Evolutionary conservation across 2,329 filamentous ascomycete species (phyloP).

Genomic region (Elsinoe necatrix): DNA sequence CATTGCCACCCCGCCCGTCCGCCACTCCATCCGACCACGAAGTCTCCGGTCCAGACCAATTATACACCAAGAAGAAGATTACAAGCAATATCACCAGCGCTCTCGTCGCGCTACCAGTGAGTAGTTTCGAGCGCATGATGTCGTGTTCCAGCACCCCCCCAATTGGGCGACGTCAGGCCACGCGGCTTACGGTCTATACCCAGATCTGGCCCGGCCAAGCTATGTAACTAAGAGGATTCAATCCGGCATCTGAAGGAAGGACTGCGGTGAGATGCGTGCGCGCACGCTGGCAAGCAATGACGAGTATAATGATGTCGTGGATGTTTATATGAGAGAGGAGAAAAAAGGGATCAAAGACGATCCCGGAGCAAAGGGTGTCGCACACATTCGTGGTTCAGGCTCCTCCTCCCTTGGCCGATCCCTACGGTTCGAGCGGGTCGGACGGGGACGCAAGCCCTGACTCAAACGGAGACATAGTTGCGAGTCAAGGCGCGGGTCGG

Average conservation of each 20-base stretch:
- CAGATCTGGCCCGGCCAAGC: not conserved
- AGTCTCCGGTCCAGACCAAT: not conserved
- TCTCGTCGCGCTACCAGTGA: not conserved
- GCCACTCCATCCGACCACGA: not conserved
- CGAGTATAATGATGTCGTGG: too few relatives aligned
- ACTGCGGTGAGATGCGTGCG: not conserved
- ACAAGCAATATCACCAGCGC: not conserved
- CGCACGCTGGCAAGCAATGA: not conserved
- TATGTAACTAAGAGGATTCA: not conserved
- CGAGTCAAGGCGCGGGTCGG: not conserved
- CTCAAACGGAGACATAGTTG: not conserved
- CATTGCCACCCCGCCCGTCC: not conserved
- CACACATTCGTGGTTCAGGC: not conserved
- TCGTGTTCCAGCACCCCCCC: not conserved
- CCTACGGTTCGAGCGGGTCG: not conserved
- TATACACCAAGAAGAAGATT: conserved; percentile 6
- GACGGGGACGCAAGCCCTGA: not conserved
- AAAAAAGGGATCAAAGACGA: not conserved
- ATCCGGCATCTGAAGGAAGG: not conserved
- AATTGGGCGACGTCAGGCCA: not conserved
- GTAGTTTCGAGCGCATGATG: conserved; percentile 1
- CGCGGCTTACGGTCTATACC: not conserved
- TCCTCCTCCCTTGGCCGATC: not conserved
- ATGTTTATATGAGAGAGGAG: not conserved
- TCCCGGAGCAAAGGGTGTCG: not conserved